These are phyloP conservation scores for Fraxinus pennsylvanica DNA, from an alignment of 257 asterid species.

Conservation along the genomic window DNA sequence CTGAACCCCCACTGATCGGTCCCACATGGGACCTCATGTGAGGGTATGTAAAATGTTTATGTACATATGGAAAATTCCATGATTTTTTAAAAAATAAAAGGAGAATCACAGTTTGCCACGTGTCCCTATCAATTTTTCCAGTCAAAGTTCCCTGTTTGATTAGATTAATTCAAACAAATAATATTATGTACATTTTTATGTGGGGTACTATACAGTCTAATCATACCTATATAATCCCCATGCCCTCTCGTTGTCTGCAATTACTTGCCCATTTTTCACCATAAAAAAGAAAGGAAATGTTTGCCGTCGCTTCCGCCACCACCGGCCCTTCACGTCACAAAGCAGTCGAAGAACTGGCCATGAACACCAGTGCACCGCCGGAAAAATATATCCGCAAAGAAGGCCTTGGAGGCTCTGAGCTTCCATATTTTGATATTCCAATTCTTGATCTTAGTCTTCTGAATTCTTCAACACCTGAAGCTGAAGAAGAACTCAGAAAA, in stretches of 20 bases:
- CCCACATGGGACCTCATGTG: no score
- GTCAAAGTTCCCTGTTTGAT: no score
- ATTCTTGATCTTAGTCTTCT: slow-evolving; percentile 36
- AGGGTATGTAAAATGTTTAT: no score
- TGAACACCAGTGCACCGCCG: slow-evolving; percentile 19
- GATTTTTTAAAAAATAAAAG: no score
- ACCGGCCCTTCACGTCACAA: background rate
- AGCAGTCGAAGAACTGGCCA: slow-evolving; percentile 35
- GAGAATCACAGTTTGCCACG: no score
- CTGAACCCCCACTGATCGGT: no score
- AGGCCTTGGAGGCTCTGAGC: slow-evolving; percentile 18
- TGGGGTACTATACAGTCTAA: background rate
- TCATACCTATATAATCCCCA: background rate
- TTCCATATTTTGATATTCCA: slow-evolving; percentile 34
- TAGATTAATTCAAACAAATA: no score
- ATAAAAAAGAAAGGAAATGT: background rate
- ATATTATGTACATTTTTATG: no score
- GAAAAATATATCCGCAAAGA: slow-evolving; percentile 34
- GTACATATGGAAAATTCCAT: no score
- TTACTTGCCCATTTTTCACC: background rate
- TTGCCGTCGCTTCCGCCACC: background rate
- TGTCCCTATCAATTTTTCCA: no score
- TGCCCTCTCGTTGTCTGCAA: background rate
- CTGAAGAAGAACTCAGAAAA: slow-evolving; percentile 29
- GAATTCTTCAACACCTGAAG: slow-evolving; percentile 31